Evolutionary conservation across 2,329 filamentous ascomycete genomes (phyloP), one percentile per base, ranked within the genome.

Genomic region (Paramyrothecium roridum): DNA sequence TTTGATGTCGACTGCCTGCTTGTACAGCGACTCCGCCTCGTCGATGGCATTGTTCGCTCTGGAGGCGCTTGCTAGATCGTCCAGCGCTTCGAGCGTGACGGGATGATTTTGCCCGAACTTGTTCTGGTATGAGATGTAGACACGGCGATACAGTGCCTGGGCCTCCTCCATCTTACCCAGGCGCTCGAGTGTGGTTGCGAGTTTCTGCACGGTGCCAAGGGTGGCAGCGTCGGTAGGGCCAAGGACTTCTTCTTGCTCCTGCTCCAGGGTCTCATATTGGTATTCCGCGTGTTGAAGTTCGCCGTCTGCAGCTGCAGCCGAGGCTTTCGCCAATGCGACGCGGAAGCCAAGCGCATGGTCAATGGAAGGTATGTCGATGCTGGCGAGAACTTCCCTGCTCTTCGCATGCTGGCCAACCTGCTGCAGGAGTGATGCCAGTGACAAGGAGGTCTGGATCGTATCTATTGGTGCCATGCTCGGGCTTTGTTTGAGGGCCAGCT

Each of bases 51-150:
- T 60, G 50, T 56, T 62, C 6, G 56, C 62, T 58, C 43, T 58
- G 65, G 20, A 63, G 60, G 53, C 61, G 49, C 26, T 19, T 6
- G 65, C 65, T 26, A 68, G 59, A 48, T 63, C 58, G 37, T 68
- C 65, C 17, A 67, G 63, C 3, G 65, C 63, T 22, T 64, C 60
- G 10, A 68, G 58, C 8, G 65, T 65, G 54, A 65, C 64, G 26
- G 63, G 62, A 37, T 67, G 63, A 52, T 56, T 57, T 30, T 59
- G 60, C 45, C 64, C 63, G 54, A 65, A 63, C 46, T 60, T 57
- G 33, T 60, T 67, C 46, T 63, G 60, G 55, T 64, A 65, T 26
- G 37, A 43, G 12, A 43, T 43, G 37, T 43, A 43, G n/a, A 43
- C 37, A 13, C 37, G 37, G 16, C 64, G 57, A 50, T 63, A 64